Percentiles rank a stretch among this genome's conserved stretches.
Conservation (phyloP, 2,329 filamentous ascomycete genomes). For the Zymoseptoria passerinii region DNA sequence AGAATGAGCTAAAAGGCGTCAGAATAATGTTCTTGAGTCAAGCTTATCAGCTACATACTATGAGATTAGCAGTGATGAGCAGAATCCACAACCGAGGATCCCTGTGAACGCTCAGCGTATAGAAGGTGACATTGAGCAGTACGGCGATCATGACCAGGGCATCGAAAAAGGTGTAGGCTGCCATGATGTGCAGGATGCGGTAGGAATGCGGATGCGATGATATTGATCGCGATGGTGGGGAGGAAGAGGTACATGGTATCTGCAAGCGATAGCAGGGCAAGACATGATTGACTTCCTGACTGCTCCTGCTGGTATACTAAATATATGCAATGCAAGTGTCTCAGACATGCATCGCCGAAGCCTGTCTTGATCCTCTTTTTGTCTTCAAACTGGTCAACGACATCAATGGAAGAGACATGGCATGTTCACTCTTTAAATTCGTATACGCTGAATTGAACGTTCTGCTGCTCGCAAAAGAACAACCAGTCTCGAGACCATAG, state of each 20-base stretch:
- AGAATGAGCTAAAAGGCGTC: background rate
- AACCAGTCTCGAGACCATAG: background rate
- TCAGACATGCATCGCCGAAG: background rate
- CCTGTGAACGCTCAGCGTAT: background rate
- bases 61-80: background rate
- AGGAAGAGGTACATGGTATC: background rate
- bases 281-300: background rate
- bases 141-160: no score
- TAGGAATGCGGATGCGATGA: no score
- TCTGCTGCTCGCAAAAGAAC: background rate
- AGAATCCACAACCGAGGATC: background rate
- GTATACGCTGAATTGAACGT: background rate
- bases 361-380: no score
- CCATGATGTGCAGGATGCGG: no score
- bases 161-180: no score
- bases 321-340: background rate
- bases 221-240: no score
- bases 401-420: no score
- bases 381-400: no score
- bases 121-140: no score
- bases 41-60: background rate
- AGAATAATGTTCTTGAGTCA: background rate
- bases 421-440: no score
- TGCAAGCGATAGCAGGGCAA: background rate
- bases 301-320: background rate